Base-by-base conservation (phyloP, 169 alveolate species). In the Cryptosporidium viatorum region DNA sequence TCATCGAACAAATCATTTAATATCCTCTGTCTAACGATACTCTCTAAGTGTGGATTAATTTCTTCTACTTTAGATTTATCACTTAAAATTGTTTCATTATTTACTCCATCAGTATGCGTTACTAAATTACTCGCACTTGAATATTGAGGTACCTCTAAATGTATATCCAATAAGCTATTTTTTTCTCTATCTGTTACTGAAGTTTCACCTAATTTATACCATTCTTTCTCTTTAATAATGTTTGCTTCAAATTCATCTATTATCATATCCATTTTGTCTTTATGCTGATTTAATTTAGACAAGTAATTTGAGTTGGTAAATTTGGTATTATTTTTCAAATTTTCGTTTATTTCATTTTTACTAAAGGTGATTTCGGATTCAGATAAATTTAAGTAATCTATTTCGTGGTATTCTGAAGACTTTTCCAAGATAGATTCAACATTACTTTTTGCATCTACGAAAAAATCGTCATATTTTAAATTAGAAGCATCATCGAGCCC, bases 201-300 rank as follows among this genome's bases (percentile, higher is more conserved):
- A 50, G 67, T 60, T 80, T 80, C 89, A 62, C 89, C 89, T 41
- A 62, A 62, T 26, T 62, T 80, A 43, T 59, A 62, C 89, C 89
- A 80, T 37, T 80, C 80, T 62, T 80, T 80, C 43, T 80, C 68
- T 48, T 31, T 62, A 43, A 80, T 80, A 26, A 80, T 62, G 10
- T 43, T 50, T 37, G 3, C 69, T 43, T 80, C 89, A 48, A 80
- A 10, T 29, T 80, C 80, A 62, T 80, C 89, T 3, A 80, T 80
- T 26, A 80, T 45, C 0, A 12, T 12, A 65, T 80, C 70, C 29
- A 80, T 59, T 37, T 65, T 59, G 14, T 80, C 23, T 50, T 65
- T 69, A 35, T 80, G 55, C 26, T 6, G 21, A 16, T 9, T 29
- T 10, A 80, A 21, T 16, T 62, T 80, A 35, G 89, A 80, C 12